Conservation (phyloP, 2,329 filamentous ascomycete species). For the Aspergillus fijiensis region DNA sequence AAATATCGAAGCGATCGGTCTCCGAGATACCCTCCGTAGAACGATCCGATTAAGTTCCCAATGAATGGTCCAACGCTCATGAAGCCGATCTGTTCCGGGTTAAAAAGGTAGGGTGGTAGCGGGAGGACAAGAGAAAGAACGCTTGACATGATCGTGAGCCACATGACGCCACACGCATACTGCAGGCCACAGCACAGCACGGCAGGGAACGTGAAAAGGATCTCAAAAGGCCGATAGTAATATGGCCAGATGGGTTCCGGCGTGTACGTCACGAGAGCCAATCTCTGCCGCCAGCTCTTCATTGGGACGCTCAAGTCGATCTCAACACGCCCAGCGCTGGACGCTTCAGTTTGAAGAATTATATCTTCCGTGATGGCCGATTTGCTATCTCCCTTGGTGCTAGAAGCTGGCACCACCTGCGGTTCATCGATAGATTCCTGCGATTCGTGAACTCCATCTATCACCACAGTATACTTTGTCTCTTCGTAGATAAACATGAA, state of each 20-base stretch:
- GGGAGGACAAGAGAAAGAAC: constrained; percentile 40
- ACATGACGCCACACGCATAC: constrained; percentile 41
- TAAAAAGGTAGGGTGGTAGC: constrained; percentile 34
- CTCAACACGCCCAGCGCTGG: constrained; percentile 19
- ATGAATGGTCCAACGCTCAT: constrained; percentile 39
- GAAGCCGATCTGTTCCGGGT: constrained; percentile 32
- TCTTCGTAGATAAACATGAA: constrained; percentile 42
- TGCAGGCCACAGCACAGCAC: constrained; percentile 43
- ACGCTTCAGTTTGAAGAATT: constrained; percentile 13
- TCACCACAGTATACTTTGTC: constrained; percentile 31
- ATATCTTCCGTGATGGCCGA: constrained; percentile 9
- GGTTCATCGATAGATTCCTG: not conserved
- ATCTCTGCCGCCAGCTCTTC: constrained; percentile 27
- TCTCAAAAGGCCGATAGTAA: constrained; percentile 32
- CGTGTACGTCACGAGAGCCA: constrained; percentile 26
- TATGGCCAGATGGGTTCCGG: constrained; percentile 31
- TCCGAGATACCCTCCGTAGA: constrained; percentile 43
- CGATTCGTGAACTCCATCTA: constrained; percentile 15
- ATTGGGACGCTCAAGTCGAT: constrained; percentile 29
- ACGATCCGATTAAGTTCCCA: constrained; percentile 40
- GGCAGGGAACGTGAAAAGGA: constrained; percentile 38
- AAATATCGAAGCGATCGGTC: constrained; percentile 45
- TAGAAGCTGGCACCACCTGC: not conserved
- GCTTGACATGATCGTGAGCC: constrained; percentile 34
- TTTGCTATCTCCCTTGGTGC: not conserved